Evolutionary conservation across 306 rosid genomes (phyloP).

Genomic region (Sesbania bispinosa): DNA sequence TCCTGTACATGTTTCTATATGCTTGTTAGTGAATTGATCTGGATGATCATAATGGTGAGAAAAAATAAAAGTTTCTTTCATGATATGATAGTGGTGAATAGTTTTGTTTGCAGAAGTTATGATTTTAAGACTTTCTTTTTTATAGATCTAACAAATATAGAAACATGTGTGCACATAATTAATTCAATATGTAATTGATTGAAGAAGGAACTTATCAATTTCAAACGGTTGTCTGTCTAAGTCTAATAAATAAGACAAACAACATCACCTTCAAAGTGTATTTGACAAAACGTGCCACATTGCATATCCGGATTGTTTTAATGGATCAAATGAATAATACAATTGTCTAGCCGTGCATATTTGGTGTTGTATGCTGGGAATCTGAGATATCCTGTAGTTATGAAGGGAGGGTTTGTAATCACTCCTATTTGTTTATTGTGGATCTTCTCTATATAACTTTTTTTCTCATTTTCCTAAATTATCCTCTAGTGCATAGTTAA

Average conservation of each 20-base stretch:
- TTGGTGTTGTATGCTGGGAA: neutral
- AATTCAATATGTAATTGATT: constrained; percentile 16
- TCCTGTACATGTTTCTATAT: too few relatives aligned
- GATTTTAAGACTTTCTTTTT: neutral
- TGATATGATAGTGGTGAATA: neutral
- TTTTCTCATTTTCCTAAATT: neutral
- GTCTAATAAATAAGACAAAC: constrained; percentile 6
- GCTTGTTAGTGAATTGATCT: neutral
- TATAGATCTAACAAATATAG: constrained; percentile 5
- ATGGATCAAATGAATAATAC: neutral
- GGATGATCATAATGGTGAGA: constrained; percentile 7
- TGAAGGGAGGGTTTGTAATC: neutral
- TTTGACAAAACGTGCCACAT: neutral
- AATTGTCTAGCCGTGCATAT: neutral
- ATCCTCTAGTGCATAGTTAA: neutral
- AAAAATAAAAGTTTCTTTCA: neutral
- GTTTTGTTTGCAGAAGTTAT: neutral
- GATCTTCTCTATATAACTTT: neutral
- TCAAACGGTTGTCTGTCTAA: neutral
- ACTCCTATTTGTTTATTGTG: neutral
- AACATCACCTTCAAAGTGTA: neutral
- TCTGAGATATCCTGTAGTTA: neutral
- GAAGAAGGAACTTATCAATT: neutral
- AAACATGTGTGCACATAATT: neutral
- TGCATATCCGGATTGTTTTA: neutral